These are phyloP conservation scores for Collybia mongolica DNA, from an alignment of 768 basidiomycete species.

Conservation along the genomic window DNA sequence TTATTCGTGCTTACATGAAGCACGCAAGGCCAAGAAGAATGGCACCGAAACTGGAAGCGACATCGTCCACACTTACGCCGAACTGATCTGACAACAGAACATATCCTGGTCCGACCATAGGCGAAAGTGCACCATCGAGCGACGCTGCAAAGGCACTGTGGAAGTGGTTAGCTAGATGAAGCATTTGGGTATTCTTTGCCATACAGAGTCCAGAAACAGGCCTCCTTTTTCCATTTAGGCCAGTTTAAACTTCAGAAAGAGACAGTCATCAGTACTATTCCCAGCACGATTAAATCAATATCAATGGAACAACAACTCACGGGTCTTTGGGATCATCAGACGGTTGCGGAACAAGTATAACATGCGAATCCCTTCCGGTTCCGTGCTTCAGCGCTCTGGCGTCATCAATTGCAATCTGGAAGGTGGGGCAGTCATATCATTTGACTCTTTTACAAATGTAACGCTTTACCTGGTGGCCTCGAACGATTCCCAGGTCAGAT, in stretches of 20 bases:
- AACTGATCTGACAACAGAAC: constrained; percentile 38
- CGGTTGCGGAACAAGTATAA: constrained; percentile 41
- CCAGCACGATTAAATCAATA: neutral
- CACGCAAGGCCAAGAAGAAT: constrained; percentile 40
- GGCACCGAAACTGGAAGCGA: constrained; percentile 40
- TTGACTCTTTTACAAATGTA: neutral
- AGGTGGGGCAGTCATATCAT: too few relatives aligned
- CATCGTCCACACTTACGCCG: constrained; percentile 37
- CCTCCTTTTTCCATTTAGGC: constrained; percentile 45
- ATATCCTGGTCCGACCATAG: constrained; percentile 43
- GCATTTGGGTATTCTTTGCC: neutral
- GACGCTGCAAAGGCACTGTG: constrained; percentile 39
- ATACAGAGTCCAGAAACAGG: constrained; percentile 44
- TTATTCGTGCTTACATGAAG: constrained; percentile 31
- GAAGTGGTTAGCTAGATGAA: neutral
- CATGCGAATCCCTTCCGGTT: constrained; percentile 33
- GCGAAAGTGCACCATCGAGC: constrained; percentile 40
- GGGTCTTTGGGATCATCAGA: constrained; percentile 43
- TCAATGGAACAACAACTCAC: constrained; percentile 20
- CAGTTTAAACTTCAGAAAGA: constrained; percentile 32
- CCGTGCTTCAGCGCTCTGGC: constrained; percentile 34
- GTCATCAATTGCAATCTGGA: constrained; percentile 29
- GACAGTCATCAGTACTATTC: neutral
- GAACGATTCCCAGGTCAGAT: constrained; percentile 35
- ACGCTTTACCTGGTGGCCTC: constrained; percentile 26